These are phyloP conservation scores for Fibroporia radiculosa DNA, from an alignment of 768 basidiomycete genomes.

Conservation along the genomic window DNA sequence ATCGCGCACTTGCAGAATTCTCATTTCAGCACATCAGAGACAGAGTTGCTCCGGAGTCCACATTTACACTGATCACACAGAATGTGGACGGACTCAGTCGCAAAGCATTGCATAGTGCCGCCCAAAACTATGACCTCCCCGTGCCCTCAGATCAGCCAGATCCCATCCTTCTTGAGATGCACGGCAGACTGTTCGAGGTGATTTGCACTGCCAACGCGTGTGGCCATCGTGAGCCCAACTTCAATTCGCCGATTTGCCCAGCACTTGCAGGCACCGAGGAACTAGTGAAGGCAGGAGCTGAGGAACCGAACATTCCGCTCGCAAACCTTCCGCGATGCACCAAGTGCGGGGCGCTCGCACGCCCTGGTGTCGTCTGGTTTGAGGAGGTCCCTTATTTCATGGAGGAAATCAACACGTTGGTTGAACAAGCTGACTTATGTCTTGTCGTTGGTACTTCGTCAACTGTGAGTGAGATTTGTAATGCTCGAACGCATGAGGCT, in stretches of 20 bases:
- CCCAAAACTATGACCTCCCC: not conserved
- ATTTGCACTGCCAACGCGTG: constrained; percentile 33
- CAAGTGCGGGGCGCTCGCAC: constrained; percentile 22
- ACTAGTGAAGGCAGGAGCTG: constrained; percentile 13
- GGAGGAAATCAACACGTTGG: constrained; percentile 18
- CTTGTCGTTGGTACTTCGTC: constrained; percentile 32
- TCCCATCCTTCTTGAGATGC: constrained; percentile 42
- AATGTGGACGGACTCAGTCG: constrained; percentile 48
- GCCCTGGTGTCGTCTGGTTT: constrained; percentile 34
- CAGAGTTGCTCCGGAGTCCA: constrained; percentile 30
- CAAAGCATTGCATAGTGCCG: constrained; percentile 25
- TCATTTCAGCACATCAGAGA: constrained; percentile 31
- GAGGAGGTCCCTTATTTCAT: constrained; percentile 25
- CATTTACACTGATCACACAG: constrained; percentile 49
- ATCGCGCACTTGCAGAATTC: constrained; percentile 39
- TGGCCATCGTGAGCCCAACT: constrained; percentile 31
- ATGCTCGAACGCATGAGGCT: not conserved
- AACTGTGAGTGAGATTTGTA: constrained; percentile 16
- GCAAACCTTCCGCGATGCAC: constrained; percentile 24
- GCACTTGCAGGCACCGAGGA: constrained; percentile 14
- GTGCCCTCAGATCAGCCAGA: constrained; percentile 1
- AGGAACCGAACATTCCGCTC: constrained; percentile 16
- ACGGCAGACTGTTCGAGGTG: constrained; percentile 47
- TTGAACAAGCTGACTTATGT: constrained; percentile 24
- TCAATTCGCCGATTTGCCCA: constrained; percentile 10